Percentiles rank a stretch among this genome's conserved stretches.
Evolutionary conservation across 129 eudicot genomes (phyloP).

Genomic region (Smallanthus sonchifolius): DNA sequence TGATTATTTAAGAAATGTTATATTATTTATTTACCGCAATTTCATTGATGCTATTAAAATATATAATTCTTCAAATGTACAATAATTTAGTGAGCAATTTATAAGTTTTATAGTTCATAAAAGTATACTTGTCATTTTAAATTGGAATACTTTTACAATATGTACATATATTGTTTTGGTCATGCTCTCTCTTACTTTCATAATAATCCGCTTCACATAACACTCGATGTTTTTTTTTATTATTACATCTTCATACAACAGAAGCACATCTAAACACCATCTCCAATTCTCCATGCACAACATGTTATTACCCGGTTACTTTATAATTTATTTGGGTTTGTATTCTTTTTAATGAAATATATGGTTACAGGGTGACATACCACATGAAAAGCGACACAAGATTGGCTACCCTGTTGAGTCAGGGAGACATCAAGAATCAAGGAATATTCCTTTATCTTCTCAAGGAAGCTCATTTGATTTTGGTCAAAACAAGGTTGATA

Average conservation of each 20-base stretch:
- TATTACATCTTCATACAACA: neutral
- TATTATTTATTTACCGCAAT: neutral
- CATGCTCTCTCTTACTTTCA: neutral
- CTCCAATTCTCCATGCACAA: neutral
- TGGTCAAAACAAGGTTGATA: conserved; percentile 47
- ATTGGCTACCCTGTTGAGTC: conserved; percentile 36
- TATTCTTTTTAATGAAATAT: neutral
- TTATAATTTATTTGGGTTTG: neutral
- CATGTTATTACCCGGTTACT: neutral
- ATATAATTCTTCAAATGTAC: neutral
- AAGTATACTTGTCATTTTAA: neutral
- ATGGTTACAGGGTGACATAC: conserved; percentile 66
- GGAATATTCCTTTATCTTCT: conserved; percentile 38
- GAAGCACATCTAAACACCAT: neutral
- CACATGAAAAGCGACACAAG: conserved; percentile 65
- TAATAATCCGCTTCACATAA: neutral
- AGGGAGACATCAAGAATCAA: conserved; percentile 49
- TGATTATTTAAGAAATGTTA: neutral
- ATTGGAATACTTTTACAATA: neutral
- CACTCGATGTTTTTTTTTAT: neutral
- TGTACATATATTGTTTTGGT: neutral
- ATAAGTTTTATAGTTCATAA: neutral
- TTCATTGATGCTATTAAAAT: neutral
- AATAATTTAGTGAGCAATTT: neutral
- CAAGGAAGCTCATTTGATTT: conserved; percentile 44